Base-by-base conservation (phyloP, 2,329 filamentous ascomycete genomes). In the Fusarium marasasianum region DNA sequence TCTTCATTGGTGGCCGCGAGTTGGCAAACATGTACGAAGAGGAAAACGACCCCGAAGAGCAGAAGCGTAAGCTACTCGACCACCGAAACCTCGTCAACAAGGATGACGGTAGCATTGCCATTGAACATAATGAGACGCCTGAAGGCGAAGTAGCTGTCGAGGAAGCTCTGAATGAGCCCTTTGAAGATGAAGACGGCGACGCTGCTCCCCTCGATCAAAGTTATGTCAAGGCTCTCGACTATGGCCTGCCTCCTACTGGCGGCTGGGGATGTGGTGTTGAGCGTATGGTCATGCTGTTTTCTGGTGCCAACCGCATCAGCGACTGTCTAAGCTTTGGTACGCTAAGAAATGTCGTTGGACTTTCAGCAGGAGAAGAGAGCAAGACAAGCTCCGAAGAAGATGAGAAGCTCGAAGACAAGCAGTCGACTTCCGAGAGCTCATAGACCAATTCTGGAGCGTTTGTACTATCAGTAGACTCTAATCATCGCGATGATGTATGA, bases 21-120 rank as follows among this genome's bases (percentile, higher is more conserved):
- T 88, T 98, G 38, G 94, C 96, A 69, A 99, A 99, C 82, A 97
- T 96, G 86, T 99, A 99, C 82, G 96, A 99, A 82, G 96, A 99
- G 83, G 96, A 99, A 81, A 99, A 99, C 82, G 93, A 94, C 58
- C 96, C 96, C 0, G 91, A 93, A 61, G 93, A 92, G 77, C 96
- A 99, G 84, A 88, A 93, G 51, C 87, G 89, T 63, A 99, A 99
- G 82, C 95, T 99, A 73, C 83, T 91, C 53, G 87, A 83, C 15
- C 88, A 91, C 75, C 81, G 83, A 35, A 81, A 77, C 33, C 78
- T 83, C 26, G 80, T 82, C 48, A 83, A 83, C 74, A 80, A 75
- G 57, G 75, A 78, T 4, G 77, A 82, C 44, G 82, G 81, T 9
- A 74, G 72, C 22, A 63, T 82, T 31, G 82, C 76, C 45, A 81